Evolutionary conservation across 2,329 filamentous ascomycete species (phyloP), one percentile per base, ranked within the genome.

Genomic region (Pseudogymnoascus sp.): DNA sequence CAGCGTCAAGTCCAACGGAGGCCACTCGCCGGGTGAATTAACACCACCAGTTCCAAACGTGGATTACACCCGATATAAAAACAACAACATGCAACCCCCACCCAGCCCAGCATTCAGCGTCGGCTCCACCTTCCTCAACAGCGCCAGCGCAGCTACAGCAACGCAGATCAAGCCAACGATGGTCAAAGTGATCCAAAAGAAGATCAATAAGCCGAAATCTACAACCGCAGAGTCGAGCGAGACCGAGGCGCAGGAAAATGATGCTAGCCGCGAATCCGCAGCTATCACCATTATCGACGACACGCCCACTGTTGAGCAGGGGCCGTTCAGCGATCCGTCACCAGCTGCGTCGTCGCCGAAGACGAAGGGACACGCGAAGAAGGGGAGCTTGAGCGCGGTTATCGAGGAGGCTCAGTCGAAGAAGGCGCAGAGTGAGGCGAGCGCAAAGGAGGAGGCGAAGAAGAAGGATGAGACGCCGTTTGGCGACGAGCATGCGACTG

Each of bases 1-100:
- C 73, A 96, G 91, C 70, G 92, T 99, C 68, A 95, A 91, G 75
- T 89, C 89, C 5, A 81, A 77, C 63, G 83, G 82, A 18, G 81
- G 79, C 63, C 85, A 78, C 70, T 81, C 76, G 61, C 80, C 82
- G 34, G 79, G 75, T 31, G 82, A 79, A 60, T 76, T 80, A 64
- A 76, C 89, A 16, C 90, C 91, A 2, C 90, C 90, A 0, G 87
- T 93, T 5, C 89, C 90, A 5, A 79, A 79, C 64, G 86, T 95
- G 69, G 87, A 92, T 70, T 84, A 82, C 67, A 82, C 82, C 66
- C 84, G 81, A 71, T 87, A 85, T 71, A 79, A 69, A 70, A 44
- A 69, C 67, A 66, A 69, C 61, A 78, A 76, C 34, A 60, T 60
- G 59, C 59, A 60, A 16, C 59, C 59, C 64, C 85, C 80, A 21